These are phyloP conservation scores for Saccharomycopsis fodiens DNA, from an alignment of 805 yeast genomes.

Conservation along the genomic window DNA sequence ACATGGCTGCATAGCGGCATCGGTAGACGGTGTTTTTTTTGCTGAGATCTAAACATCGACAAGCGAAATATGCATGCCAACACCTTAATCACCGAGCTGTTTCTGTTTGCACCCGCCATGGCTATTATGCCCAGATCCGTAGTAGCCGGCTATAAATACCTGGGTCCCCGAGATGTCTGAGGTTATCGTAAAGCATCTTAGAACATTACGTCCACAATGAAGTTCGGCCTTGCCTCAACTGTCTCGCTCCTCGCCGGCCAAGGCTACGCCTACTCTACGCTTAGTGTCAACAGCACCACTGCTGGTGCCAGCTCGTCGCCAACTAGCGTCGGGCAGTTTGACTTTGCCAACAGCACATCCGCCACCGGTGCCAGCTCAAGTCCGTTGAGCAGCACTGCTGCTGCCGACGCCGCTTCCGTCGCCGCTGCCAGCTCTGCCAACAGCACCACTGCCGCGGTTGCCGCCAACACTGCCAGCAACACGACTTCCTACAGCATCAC, in stretches of 20 bases:
- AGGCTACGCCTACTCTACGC: background rate
- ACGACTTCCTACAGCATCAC: background rate
- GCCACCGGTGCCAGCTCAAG: constrained; percentile 23
- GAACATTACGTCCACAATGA: background rate
- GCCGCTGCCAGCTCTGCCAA: constrained; percentile 12
- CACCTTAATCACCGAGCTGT: background rate
- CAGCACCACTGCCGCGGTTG: constrained; percentile 25
- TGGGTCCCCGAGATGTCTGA: background rate
- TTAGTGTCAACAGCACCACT: background rate
- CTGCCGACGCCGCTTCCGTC: background rate
- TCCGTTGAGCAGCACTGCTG: constrained; percentile 19
- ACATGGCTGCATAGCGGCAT: background rate
- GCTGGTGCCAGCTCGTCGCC: constrained; percentile 14
- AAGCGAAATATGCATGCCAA: background rate
- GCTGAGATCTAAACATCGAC: constrained; percentile 1
- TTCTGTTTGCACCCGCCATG: background rate
- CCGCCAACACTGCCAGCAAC: constrained; percentile 20
- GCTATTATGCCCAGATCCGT: background rate
- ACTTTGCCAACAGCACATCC: constrained; percentile 23
- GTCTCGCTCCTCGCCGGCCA: background rate
- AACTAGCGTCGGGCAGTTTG: constrained; percentile 12
- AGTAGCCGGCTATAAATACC: background rate
- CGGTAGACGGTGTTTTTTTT: background rate
- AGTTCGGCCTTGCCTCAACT: background rate
- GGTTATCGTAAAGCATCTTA: background rate